Conservation (phyloP, 306 rosid genomes). For the Luffa aegyptiaca region DNA sequence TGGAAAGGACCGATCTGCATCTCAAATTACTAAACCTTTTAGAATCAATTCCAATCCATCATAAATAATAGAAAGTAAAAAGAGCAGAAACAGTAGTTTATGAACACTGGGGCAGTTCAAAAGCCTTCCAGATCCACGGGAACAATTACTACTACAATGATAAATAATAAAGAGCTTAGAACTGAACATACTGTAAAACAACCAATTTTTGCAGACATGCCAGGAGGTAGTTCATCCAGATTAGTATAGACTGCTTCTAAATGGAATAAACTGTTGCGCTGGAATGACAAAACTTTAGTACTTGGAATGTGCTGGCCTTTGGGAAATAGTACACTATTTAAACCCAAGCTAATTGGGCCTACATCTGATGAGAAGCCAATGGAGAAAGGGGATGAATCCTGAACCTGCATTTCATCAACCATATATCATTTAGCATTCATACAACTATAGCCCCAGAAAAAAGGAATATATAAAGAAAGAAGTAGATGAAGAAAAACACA, state of each 20-base stretch:
- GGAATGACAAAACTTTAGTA: conserved; percentile 40
- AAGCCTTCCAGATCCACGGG: neutral
- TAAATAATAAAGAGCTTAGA: conserved; percentile 2
- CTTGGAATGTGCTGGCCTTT: conserved; percentile 73
- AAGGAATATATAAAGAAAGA: neutral
- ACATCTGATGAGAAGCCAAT: conserved; percentile 48
- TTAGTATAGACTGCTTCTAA: conserved; percentile 67
- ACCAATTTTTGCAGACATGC: conserved; percentile 45
- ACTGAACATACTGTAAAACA: conserved; percentile 47
- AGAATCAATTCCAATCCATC: neutral
- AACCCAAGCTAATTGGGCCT: conserved; percentile 36
- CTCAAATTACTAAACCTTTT: neutral
- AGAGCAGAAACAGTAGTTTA: neutral
- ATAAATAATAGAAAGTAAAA: neutral
- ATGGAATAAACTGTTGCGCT: conserved; percentile 41
- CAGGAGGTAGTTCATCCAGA: conserved; percentile 53
- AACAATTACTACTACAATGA: neutral
- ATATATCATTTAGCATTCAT: neutral
- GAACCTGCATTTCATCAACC: conserved; percentile 41
- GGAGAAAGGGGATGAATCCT: conserved; percentile 70
- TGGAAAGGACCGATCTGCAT: conserved; percentile 84
- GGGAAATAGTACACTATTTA: conserved; percentile 51
- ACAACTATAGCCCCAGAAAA: neutral
- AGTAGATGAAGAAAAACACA: neutral
- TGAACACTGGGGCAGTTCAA: neutral